Evolutionary conservation across 805 yeast genomes (phyloP).

Genomic region (Yarrowia porcina): DNA sequence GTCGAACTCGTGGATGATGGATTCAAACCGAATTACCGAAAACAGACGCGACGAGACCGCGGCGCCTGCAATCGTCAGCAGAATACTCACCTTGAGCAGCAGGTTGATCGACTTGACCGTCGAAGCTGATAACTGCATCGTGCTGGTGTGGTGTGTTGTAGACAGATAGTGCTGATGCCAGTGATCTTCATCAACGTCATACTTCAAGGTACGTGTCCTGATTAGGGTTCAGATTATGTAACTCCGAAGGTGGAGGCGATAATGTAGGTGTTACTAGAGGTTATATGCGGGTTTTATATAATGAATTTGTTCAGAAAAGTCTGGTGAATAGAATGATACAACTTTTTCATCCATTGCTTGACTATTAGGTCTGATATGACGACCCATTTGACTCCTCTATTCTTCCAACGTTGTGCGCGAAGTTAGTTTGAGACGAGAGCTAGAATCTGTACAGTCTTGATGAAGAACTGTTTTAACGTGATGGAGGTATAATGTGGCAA

Average conservation of each 20-base stretch:
- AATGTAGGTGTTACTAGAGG: neutral
- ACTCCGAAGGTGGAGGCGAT: neutral
- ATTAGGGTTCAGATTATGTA: constrained; percentile 19
- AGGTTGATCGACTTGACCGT: constrained; percentile 29
- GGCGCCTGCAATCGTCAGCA: constrained; percentile 80
- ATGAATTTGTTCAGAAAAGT: no score
- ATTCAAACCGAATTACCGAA: constrained; percentile 94
- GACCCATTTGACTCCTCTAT: neutral
- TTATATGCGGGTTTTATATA: neutral
- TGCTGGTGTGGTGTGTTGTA: neutral
- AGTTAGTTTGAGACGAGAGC: neutral
- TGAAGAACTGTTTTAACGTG: neutral
- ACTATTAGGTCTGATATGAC: neutral
- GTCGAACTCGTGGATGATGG: constrained; percentile 91
- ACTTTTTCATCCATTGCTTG: neutral
- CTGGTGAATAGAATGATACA: no score
- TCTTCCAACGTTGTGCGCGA: neutral
- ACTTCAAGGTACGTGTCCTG: constrained; percentile 19
- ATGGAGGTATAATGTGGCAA: neutral
- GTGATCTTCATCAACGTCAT: constrained; percentile 2
- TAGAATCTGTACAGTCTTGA: no score
- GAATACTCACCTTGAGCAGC: constrained; percentile 61
- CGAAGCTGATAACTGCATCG: constrained; percentile 24
- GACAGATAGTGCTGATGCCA: constrained; percentile 1
- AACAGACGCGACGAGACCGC: constrained; percentile 89